Evolutionary conservation across 129 eudicot genomes (phyloP).

Genomic region (Flaveria sonorensis): DNA sequence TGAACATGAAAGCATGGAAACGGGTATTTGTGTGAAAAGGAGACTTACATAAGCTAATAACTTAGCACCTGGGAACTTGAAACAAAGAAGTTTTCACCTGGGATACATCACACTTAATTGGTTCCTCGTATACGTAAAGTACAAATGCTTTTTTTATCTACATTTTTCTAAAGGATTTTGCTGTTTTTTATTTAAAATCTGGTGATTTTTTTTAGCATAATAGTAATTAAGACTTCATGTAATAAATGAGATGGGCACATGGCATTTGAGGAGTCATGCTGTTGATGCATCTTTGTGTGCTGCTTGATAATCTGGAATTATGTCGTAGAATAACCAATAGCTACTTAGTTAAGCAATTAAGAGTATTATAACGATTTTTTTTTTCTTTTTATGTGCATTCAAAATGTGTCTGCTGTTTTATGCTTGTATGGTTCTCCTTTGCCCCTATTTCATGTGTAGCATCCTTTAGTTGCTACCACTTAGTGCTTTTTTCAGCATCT

Average conservation of each 20-base stretch:
- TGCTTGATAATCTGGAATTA: neutral
- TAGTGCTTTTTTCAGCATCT: neutral
- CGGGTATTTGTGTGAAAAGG: neutral
- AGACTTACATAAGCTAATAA: neutral
- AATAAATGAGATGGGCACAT: neutral
- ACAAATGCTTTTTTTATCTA: neutral
- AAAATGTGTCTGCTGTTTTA: neutral
- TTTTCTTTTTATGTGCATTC: neutral
- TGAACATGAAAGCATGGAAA: conserved; percentile 20
- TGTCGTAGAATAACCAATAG: neutral
- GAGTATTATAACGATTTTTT: neutral
- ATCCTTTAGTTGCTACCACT: neutral
- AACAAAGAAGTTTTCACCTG: neutral
- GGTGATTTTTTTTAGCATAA: conserved; percentile 7
- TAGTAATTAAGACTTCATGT: neutral
- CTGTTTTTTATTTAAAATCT: neutral
- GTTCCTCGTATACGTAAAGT: neutral
- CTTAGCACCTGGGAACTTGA: neutral
- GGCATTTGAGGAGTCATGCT: neutral
- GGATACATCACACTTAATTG: neutral
- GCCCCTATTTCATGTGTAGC: neutral
- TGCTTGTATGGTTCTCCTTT: conserved; percentile 11
- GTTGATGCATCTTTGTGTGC: conserved; percentile 8
- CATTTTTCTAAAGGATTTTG: neutral
- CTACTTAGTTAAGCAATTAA: neutral